These are phyloP conservation scores for Exophiala dermatitidis DNA, from an alignment of 2,329 filamentous ascomycete genomes.

Conservation along the genomic window DNA sequence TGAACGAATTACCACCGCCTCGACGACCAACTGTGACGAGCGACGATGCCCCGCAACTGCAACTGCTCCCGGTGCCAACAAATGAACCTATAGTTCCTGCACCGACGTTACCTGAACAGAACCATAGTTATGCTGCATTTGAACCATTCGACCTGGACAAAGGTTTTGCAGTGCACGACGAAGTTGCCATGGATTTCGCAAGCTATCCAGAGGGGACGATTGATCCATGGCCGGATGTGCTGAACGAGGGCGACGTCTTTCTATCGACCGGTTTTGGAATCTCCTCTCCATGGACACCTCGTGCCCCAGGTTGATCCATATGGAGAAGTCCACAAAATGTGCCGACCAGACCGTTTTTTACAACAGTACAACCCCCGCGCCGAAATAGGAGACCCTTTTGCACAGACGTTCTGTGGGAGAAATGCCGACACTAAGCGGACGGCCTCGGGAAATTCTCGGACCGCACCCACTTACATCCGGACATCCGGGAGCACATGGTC, in stretches of 20 bases:
- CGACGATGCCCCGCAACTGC: not conserved
- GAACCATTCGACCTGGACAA: not conserved
- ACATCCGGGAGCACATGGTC: no score
- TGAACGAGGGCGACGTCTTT: not conserved
- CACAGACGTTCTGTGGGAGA: no score
- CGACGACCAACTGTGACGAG: not conserved
- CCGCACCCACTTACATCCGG: no score
- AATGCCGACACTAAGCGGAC: no score
- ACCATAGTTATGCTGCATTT: not conserved
- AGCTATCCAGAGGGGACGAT: not conserved
- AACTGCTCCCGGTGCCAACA: not conserved
- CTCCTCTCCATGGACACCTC: not conserved
- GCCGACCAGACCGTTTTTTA: not conserved
- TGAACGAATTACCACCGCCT: not conserved
- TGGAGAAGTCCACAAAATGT: not conserved
- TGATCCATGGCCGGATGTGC: not conserved
- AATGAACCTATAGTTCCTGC: not conserved
- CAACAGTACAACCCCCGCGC: no score
- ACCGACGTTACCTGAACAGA: not conserved
- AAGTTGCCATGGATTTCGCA: not conserved
- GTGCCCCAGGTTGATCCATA: not conserved
- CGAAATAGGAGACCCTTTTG: no score
- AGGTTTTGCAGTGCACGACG: not conserved
- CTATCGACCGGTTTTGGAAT: not conserved
- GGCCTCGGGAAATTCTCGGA: no score